These are phyloP conservation scores for Tilletiaria anomala DNA, from an alignment of 1,284 basidiomycete species.

Conservation along the genomic window DNA sequence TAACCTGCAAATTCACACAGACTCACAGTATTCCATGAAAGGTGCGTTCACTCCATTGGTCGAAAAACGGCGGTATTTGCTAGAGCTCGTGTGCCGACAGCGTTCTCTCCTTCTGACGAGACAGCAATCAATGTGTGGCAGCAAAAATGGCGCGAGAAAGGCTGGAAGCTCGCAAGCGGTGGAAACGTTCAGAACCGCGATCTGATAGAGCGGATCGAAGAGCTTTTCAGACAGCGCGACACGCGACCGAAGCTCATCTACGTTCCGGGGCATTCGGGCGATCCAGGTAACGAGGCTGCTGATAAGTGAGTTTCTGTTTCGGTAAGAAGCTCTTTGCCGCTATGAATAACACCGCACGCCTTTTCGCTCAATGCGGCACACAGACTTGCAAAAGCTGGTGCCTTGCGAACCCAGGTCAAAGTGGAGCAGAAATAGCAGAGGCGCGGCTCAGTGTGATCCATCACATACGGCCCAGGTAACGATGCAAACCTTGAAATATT, in stretches of 20 bases:
- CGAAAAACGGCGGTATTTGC: background rate
- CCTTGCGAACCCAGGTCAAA: too few species aligned
- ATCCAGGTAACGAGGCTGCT: slow-evolving; percentile 62
- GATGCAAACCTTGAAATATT: too few species aligned
- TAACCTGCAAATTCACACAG: slow-evolving; percentile 54
- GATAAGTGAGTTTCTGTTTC: too few species aligned
- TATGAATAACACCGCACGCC: too few species aligned
- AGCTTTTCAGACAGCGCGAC: slow-evolving; percentile 4
- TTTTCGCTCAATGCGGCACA: too few species aligned
- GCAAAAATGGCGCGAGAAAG: slow-evolving; percentile 48
- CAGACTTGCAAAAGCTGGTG: too few species aligned
- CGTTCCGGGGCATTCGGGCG: slow-evolving; percentile 58
- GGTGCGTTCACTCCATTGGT: too few species aligned
- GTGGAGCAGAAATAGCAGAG: too few species aligned
- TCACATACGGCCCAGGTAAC: too few species aligned
- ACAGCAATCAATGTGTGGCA: slow-evolving; percentile 55
- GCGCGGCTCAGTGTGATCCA: too few species aligned
- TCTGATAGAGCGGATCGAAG: slow-evolving; percentile 51
- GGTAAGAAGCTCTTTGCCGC: too few species aligned
- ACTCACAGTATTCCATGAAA: slow-evolving; percentile 60
- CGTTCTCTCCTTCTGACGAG: background rate
- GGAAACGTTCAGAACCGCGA: slow-evolving; percentile 51
- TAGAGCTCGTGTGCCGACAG: background rate
- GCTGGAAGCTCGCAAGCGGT: slow-evolving; percentile 47
- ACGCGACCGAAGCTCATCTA: slow-evolving; percentile 45